Percentiles rank a stretch among this genome's conserved stretches.
Conservation (phyloP, 768 basidiomycete species). For the Russula sp. region DNA sequence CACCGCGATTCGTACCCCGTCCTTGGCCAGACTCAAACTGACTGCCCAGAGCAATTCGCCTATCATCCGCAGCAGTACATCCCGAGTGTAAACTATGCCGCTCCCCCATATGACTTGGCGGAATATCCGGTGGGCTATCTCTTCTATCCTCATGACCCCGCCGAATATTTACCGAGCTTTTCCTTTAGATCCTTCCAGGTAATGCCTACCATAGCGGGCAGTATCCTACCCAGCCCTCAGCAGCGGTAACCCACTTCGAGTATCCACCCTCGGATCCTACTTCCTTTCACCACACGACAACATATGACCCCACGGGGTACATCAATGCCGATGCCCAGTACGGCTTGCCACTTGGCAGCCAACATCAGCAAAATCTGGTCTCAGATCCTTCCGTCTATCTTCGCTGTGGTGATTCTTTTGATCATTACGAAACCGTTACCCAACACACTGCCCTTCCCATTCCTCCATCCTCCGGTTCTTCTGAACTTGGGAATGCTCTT, state of each 20-base stretch:
- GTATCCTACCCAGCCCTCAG: background rate
- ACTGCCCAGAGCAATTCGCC: constrained; percentile 10
- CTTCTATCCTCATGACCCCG: background rate
- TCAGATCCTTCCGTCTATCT: constrained; percentile 6
- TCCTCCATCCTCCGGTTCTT: constrained; percentile 18
- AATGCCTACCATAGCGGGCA: constrained; percentile 9
- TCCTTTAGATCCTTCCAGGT: constrained; percentile 9
- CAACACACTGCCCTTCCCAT: constrained; percentile 3
- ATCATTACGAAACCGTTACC: background rate
- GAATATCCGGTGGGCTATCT: constrained; percentile 23
- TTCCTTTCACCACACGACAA: constrained; percentile 8
- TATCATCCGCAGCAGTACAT: constrained; percentile 13
- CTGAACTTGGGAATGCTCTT: constrained; percentile 27
- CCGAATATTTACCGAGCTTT: constrained; percentile 10
- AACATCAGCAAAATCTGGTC: constrained; percentile 14
- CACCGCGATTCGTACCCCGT: constrained; percentile 15
- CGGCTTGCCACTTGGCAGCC: constrained; percentile 1
- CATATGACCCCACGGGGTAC: constrained; percentile 13
- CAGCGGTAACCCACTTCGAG: background rate
- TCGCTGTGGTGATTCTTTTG: constrained; percentile 7
- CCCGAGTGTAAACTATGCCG: constrained; percentile 13
- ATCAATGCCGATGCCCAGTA: background rate
- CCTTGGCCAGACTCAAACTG: background rate
- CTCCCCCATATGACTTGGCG: constrained; percentile 24
- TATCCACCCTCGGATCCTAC: constrained; percentile 15